Percentiles rank a stretch among this genome's conserved stretches.
Conservation (phyloP, 768 basidiomycete species). For the Lentinula edodes region DNA sequence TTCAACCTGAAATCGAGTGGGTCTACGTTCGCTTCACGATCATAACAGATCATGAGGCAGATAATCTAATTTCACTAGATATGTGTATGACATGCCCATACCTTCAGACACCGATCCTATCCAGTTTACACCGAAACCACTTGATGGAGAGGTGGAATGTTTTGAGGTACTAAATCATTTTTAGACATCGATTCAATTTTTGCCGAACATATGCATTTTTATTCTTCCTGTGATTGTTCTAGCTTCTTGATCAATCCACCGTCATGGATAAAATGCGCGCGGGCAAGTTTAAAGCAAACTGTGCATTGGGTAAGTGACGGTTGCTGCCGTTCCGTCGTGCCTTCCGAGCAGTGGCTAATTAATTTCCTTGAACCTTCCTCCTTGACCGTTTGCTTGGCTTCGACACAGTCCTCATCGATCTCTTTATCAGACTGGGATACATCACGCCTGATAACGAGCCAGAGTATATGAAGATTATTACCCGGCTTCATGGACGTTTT, state of each 20-base stretch:
- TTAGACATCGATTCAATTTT: background rate
- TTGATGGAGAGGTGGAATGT: conserved; percentile 91
- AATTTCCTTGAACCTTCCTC: background rate
- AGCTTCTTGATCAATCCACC: conserved; percentile 65
- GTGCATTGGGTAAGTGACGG: conserved; percentile 71
- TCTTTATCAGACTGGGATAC: conserved; percentile 81
- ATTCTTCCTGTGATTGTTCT: background rate
- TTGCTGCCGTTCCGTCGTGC: background rate
- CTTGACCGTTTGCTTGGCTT: background rate
- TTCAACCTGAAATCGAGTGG: conserved; percentile 85
- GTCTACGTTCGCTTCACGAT: conserved; percentile 14
- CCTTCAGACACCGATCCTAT: conserved; percentile 44
- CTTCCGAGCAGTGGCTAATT: background rate
- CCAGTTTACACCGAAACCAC: conserved; percentile 60
- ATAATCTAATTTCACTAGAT: conserved; percentile 37
- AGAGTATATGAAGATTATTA: conserved; percentile 70
- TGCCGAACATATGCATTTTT: background rate
- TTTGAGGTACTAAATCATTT: conserved; percentile 58
- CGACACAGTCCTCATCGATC: conserved; percentile 72
- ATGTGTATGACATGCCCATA: conserved; percentile 77
- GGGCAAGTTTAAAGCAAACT: conserved; percentile 90
- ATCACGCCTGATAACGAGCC: conserved; percentile 88
- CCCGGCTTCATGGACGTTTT: conserved; percentile 68
- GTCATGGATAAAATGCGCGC: conserved; percentile 59
- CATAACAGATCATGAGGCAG: background rate